Percentiles rank a stretch among this genome's conserved stretches.
phyloP scores from a whole-genome alignment of 73 alveolate species.

The Symbiodinium natans region DNA sequence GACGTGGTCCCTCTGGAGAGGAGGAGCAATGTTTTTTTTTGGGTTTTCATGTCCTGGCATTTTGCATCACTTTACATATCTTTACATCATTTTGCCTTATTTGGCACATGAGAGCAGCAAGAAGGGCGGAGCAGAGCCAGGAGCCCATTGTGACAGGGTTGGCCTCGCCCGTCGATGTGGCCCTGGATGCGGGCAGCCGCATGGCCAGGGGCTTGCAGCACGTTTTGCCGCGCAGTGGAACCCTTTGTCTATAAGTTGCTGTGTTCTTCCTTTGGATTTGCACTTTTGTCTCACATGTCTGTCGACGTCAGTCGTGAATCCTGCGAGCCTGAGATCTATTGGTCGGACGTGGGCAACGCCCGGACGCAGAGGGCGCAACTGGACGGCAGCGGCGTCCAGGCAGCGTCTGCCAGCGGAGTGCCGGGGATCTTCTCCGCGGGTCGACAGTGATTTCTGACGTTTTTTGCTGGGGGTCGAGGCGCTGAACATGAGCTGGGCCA shows the following conservation, averaged over 20 bases:
- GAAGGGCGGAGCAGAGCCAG: no score
- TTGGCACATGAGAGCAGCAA: background rate
- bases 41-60: no score
- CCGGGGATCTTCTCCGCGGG: no score
- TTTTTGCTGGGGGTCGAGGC: background rate
- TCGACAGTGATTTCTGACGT: no score
- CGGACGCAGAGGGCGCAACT: conserved; percentile 69
- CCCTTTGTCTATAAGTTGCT: no score
- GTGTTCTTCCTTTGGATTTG: no score
- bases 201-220: background rate
- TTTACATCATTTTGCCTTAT: background rate
- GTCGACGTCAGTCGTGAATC: no score
- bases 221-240: no score
- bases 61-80: background rate
- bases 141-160: conserved; percentile 60
- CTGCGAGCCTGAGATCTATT: no score
- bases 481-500: conserved; percentile 85
- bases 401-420: background rate
- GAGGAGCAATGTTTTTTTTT: no score
- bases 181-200: conserved; percentile 2
- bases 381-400: conserved; percentile 34
- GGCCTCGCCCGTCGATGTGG: conserved; percentile 91
- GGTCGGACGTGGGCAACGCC: conserved; percentile 80
- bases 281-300: no score
- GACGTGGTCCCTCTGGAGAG: background rate